These are phyloP conservation scores for Pestalotiopsis sp. DNA, from an alignment of 2,329 filamentous ascomycete genomes.

Conservation along the genomic window DNA sequence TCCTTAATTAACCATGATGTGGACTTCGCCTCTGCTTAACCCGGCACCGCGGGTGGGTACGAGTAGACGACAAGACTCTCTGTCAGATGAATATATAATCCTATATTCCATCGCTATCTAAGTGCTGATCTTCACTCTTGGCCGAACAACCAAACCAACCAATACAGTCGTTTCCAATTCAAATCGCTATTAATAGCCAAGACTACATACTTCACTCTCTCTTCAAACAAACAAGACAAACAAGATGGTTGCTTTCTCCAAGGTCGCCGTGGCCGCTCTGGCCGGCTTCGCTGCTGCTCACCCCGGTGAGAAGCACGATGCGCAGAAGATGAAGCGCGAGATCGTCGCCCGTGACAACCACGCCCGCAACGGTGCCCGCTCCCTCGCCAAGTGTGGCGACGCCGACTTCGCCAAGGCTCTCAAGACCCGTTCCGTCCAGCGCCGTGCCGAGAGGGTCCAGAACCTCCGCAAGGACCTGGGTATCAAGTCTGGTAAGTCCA, in stretches of 20 bases:
- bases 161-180: constrained; percentile 6
- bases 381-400: constrained; percentile 42
- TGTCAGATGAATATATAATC: background rate
- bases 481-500: constrained; percentile 29
- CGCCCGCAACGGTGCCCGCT: constrained; percentile 36
- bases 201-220: background rate
- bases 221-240: background rate
- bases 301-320: constrained; percentile 34
- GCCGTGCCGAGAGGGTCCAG: constrained; percentile 41
- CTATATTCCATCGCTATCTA: background rate
- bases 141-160: constrained; percentile 3
- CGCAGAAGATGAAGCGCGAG: constrained; percentile 34
- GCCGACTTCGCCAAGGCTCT: constrained; percentile 40
- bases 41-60: background rate
- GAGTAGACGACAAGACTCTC: background rate
- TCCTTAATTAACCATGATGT: constrained; percentile 12
- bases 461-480: constrained; percentile 40
- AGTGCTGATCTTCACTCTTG: background rate
- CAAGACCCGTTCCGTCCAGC: constrained; percentile 41
- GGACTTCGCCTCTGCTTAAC: background rate
- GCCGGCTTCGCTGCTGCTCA: constrained; percentile 31
- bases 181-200: background rate
- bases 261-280: constrained; percentile 24
- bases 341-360: constrained; percentile 34
- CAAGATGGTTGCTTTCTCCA: constrained; percentile 21